A percentile compares a stretch with the other conserved stretches of the same genome.
Evolutionary conservation across 352 stramenopile genomes (phyloP).

Genomic region (Globisporangium spinosum): DNA sequence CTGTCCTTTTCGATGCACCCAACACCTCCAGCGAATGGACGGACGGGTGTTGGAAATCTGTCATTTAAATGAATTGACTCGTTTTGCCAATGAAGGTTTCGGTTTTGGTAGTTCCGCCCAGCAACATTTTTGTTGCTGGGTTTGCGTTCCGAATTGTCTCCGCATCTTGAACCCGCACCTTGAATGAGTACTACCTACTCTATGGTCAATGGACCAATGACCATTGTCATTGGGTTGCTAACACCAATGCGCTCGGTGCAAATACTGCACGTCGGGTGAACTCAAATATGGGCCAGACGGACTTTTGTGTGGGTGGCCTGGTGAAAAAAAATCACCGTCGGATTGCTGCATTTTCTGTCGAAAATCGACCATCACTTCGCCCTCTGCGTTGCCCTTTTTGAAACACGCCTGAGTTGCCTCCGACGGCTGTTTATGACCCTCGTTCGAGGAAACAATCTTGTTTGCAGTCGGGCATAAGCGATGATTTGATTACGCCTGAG

Average conservation of each 20-base stretch:
- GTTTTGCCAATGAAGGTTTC: too few relatives aligned
- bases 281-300: background rate
- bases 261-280: background rate
- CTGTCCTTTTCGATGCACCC: background rate
- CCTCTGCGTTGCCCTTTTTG: background rate
- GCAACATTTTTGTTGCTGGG: too few relatives aligned
- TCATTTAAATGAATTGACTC: background rate
- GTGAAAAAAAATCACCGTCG: background rate
- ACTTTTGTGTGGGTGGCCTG: background rate
- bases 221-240: too few relatives aligned
- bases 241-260: background rate
- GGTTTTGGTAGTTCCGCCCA: too few relatives aligned
- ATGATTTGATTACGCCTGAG: background rate
- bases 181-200: too few relatives aligned
- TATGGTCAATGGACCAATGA: too few relatives aligned
- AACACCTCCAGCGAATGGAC: background rate
- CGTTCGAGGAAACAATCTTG: background rate
- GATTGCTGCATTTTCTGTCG: background rate
- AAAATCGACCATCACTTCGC: background rate
- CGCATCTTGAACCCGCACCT: too few relatives aligned
- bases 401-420: background rate
- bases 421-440: too few relatives aligned
- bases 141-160: too few relatives aligned
- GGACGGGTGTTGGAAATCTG: background rate
- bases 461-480: background rate